Evolutionary conservation across 2,329 filamentous ascomycete species (phyloP).

Genomic region (Rachicladosporium sp.): DNA sequence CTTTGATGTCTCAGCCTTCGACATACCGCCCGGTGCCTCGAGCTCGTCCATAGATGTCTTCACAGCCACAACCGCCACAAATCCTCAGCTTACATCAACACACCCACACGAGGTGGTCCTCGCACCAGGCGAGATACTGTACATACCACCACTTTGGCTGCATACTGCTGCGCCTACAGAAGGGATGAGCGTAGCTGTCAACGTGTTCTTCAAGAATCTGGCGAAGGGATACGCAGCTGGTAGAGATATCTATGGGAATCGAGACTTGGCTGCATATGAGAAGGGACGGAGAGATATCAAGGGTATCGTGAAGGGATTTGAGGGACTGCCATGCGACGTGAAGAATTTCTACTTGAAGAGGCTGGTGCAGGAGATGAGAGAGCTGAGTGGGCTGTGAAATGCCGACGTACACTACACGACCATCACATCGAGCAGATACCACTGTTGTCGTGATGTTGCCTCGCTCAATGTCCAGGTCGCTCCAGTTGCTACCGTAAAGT

Average conservation of each 20-base stretch:
- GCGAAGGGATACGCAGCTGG: constrained; percentile 57
- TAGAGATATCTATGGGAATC: constrained; percentile 76
- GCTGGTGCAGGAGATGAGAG: constrained; percentile 54
- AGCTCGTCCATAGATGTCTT: constrained; percentile 70
- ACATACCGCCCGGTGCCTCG: constrained; percentile 64
- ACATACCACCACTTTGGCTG: constrained; percentile 72
- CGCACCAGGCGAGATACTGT: constrained; percentile 62
- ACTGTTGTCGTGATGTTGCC: no score
- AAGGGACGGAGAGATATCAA: constrained; percentile 62
- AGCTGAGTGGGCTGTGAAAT: constrained; percentile 6
- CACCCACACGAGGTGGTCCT: constrained; percentile 57
- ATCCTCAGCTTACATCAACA: constrained; percentile 27
- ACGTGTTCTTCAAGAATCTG: constrained; percentile 67
- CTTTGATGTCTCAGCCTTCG: constrained; percentile 54
- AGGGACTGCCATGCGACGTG: constrained; percentile 51
- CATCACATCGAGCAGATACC: no score
- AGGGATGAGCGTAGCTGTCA: constrained; percentile 62
- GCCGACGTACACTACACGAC: no score
- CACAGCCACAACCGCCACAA: constrained; percentile 10
- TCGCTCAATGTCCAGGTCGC: no score
- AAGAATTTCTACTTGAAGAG: constrained; percentile 64
- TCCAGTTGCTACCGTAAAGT: no score
- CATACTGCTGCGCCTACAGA: constrained; percentile 55
- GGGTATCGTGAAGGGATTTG: constrained; percentile 53
- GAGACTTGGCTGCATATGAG: constrained; percentile 74